Evolutionary conservation across 1,284 basidiomycete genomes (phyloP).

Genomic region (Sphaerobolus stellatus): DNA sequence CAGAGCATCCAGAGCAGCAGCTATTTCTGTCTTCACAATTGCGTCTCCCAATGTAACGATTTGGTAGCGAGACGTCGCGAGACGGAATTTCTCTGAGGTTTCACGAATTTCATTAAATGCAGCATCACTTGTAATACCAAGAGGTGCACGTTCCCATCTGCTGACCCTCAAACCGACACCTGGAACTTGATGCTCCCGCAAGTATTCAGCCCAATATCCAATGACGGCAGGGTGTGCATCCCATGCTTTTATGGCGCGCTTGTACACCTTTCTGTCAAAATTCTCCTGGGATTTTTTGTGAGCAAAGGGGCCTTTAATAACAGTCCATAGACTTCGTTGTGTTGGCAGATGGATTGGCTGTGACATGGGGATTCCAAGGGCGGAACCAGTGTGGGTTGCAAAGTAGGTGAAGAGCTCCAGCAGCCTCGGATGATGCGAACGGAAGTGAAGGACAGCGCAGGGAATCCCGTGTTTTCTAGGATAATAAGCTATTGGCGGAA

Average conservation of each 20-base stretch:
- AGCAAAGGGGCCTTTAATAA: slow-evolving; percentile 83
- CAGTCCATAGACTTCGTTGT: slow-evolving; percentile 82
- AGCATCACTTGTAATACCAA: slow-evolving; percentile 57
- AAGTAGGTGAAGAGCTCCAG: slow-evolving; percentile 87
- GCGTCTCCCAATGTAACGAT: slow-evolving; percentile 16
- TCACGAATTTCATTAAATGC: slow-evolving; percentile 39
- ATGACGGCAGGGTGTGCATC: slow-evolving; percentile 83
- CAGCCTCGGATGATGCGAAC: slow-evolving; percentile 66
- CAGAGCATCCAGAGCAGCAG: no score
- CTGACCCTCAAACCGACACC: slow-evolving; percentile 87
- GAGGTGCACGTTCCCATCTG: slow-evolving; percentile 70
- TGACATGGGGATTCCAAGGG: slow-evolving; percentile 82
- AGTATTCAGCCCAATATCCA: slow-evolving; percentile 79
- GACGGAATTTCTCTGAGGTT: background rate
- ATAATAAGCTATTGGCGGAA: slow-evolving; percentile 37
- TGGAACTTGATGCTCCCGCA: slow-evolving; percentile 74
- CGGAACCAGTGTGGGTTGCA: slow-evolving; percentile 78
- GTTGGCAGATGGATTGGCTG: slow-evolving; percentile 72
- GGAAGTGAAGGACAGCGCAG: slow-evolving; percentile 82
- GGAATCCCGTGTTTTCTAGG: slow-evolving; percentile 72
- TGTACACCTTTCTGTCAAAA: slow-evolving; percentile 85
- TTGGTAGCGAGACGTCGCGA: slow-evolving; percentile 5
- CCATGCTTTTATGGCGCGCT: slow-evolving; percentile 86
- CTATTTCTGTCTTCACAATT: slow-evolving; percentile 16
- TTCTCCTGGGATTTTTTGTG: slow-evolving; percentile 98